A percentile compares a stretch with the other conserved stretches of the same genome.
Conservation (phyloP, 2,329 filamentous ascomycete genomes). For the Stemphylium vesicarium region DNA sequence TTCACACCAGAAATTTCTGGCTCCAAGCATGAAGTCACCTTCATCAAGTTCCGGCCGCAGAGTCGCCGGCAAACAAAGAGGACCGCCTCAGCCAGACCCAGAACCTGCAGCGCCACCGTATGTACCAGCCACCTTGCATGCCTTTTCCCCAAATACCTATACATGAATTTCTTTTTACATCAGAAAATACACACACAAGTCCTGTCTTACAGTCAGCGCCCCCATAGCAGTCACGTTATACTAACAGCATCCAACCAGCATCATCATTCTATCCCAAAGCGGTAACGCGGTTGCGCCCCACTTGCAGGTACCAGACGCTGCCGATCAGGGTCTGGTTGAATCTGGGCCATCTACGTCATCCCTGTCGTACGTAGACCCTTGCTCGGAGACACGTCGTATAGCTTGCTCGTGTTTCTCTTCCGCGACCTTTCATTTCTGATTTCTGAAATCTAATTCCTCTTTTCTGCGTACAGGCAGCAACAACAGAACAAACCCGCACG, state of each 20-base stretch:
- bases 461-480: constrained; percentile 1
- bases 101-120: constrained; percentile 39
- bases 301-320: constrained; percentile 30
- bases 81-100: constrained; percentile 24
- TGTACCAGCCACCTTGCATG: constrained; percentile 9
- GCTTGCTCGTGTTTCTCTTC: constrained; percentile 3
- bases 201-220: neutral
- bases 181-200: neutral
- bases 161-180: neutral
- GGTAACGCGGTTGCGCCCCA: constrained; percentile 22
- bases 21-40: neutral
- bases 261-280: constrained; percentile 36
- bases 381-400: constrained; percentile 9
- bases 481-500: neutral
- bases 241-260: constrained; percentile 13
- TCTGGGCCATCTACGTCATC: constrained; percentile 33
- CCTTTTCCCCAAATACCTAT: constrained; percentile 1
- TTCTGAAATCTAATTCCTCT: neutral
- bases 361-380: constrained; percentile 26
- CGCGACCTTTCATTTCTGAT: neutral
- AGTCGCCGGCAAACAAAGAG: neutral
- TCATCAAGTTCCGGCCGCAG: neutral
- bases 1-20: neutral
- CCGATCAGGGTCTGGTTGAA: constrained; percentile 17
- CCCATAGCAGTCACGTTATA: neutral